phyloP scores from a whole-genome alignment of 108 stramenopile genomes.

The Ochromonas danica region DNA sequence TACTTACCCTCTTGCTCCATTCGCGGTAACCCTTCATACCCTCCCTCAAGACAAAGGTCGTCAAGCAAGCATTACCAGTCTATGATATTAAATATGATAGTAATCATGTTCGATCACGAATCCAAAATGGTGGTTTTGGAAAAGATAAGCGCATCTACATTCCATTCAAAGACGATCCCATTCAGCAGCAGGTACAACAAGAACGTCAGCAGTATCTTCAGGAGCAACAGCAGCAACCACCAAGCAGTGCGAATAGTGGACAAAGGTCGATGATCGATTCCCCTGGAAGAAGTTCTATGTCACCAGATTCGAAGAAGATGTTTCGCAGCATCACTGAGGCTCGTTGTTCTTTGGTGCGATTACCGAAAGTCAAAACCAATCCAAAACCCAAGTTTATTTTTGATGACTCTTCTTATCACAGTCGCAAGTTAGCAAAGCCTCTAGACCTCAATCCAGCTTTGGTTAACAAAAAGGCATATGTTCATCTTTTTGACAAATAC shows the following conservation, averaged over 20 bases:
- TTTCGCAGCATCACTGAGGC: background rate
- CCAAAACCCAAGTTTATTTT: background rate
- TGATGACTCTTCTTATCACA: slow-evolving; percentile 24
- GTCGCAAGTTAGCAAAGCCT: too few relatives aligned
- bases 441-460: background rate
- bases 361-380: background rate
- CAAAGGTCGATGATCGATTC: background rate
- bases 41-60: too few relatives aligned
- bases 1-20: too few relatives aligned
- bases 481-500: background rate
- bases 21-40: too few relatives aligned
- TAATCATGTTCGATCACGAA: slow-evolving; percentile 3
- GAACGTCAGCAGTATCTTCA: background rate
- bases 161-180: background rate
- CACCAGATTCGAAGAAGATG: background rate
- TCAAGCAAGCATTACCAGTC: background rate
- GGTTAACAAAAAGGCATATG: background rate
- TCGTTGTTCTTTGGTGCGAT: background rate
- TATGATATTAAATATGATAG: slow-evolving; percentile 28
- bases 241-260: background rate
- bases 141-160: slow-evolving; percentile 21
- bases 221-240: background rate
- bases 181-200: background rate
- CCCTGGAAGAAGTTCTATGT: background rate
- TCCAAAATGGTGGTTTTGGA: background rate